Conservation (phyloP, 495 filamentous ascomycete species). For the Penicillium fimorum region DNA sequence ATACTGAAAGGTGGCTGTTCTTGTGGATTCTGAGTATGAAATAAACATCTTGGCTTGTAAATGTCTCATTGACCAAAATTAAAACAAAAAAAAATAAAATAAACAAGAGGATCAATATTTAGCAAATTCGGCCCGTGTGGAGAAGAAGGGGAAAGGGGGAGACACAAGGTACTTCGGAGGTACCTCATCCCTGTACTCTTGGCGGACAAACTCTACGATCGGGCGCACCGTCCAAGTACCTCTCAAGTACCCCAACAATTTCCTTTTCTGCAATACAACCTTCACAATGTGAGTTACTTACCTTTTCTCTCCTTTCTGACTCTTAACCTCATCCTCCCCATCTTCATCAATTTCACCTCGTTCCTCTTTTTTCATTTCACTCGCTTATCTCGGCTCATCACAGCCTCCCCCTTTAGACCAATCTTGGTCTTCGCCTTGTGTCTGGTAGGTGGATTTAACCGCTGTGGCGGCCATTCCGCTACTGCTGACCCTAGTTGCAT, state of each 20-base stretch:
- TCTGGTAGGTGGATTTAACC: slow-evolving; percentile 15
- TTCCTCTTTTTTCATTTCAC: slow-evolving; percentile 17
- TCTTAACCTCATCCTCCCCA: slow-evolving; percentile 5
- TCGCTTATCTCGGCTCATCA: slow-evolving; percentile 16
- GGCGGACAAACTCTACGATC: slow-evolving; percentile 5
- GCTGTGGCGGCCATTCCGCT: slow-evolving; percentile 1
- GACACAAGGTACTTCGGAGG: slow-evolving; percentile 5
- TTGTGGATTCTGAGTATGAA: background rate
- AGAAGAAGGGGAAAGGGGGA: slow-evolving; percentile 1
- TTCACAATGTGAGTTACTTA: slow-evolving; percentile 7
- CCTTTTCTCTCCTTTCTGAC: slow-evolving; percentile 25
- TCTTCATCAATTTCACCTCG: background rate
- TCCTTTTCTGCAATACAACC: slow-evolving; percentile 12
- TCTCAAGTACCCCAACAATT: slow-evolving; percentile 7
- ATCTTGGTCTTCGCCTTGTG: background rate
- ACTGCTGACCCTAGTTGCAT: background rate
- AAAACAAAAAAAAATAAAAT: background rate
- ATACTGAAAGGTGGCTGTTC: background rate
- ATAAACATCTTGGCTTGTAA: background rate
- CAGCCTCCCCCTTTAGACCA: slow-evolving; percentile 2
- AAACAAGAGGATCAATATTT: background rate
- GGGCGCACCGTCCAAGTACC: slow-evolving; percentile 3
- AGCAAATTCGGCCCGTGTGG: slow-evolving; percentile 3
- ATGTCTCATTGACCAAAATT: background rate
- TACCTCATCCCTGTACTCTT: slow-evolving; percentile 14